Percentiles rank a stretch among this genome's conserved stretches.
Conservation (phyloP, 1,139 yeast genomes). For the Saccharomyces pastorianus region DNA sequence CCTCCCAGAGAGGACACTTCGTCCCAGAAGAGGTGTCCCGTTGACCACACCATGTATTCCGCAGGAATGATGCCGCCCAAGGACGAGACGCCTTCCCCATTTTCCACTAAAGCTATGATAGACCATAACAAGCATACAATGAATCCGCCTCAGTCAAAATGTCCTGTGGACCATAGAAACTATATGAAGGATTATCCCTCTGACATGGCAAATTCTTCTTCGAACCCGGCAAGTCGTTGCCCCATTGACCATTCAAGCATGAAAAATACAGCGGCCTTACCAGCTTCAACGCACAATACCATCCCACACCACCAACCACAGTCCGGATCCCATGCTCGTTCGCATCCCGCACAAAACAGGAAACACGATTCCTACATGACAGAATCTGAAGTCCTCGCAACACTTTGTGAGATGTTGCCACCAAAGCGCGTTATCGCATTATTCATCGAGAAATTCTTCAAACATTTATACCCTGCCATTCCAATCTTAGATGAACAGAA, state of each 20-base stretch:
- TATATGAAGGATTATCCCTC: not conserved
- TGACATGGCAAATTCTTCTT: conserved; percentile 2
- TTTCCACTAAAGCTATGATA: not conserved
- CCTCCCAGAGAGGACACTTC: conserved; percentile 1
- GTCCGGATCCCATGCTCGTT: not conserved
- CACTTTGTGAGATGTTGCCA: conserved; percentile 32
- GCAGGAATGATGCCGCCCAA: conserved; percentile 2
- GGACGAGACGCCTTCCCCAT: not conserved
- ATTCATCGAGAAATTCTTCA: conserved; percentile 38
- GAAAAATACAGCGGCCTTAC: not conserved
- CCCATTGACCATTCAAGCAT: not conserved
- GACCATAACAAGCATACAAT: not conserved
- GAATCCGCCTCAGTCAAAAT: conserved; percentile 3
- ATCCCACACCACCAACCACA: not conserved
- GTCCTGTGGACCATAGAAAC: conserved; percentile 8
- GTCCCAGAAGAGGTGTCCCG: conserved; percentile 13
- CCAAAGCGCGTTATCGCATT: conserved; percentile 35
- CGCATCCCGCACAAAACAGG: not conserved
- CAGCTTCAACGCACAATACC: not conserved
- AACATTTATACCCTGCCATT: conserved; percentile 40
- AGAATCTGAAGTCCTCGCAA: conserved; percentile 14
- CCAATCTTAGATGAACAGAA: conserved; percentile 44
- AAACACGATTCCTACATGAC: conserved; percentile 3
- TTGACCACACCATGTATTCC: conserved; percentile 11
- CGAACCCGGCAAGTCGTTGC: not conserved